phyloP scores from a whole-genome alignment of 192 early-diverging fungal genomes.

The Entomortierella chlamydospora region DNA sequence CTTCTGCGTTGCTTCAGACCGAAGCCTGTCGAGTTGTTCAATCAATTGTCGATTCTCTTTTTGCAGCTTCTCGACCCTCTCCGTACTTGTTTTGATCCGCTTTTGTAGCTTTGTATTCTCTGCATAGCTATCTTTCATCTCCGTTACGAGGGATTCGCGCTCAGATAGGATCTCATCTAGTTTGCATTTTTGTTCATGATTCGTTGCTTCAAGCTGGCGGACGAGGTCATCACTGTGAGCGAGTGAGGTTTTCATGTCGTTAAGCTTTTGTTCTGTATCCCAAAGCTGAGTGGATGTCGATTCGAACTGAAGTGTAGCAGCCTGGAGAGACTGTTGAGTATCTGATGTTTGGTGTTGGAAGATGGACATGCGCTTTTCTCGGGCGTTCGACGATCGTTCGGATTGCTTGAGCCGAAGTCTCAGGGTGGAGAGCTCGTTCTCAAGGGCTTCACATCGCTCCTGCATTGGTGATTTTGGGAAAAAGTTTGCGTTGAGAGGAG shows the following conservation, averaged over 20 bases:
- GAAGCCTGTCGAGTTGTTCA: constrained; percentile 22
- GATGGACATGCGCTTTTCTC: constrained; percentile 39
- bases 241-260: neutral
- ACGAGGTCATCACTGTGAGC: constrained; percentile 2
- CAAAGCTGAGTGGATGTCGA: constrained; percentile 10
- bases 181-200: constrained; percentile 18
- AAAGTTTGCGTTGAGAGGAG: constrained; percentile 18
- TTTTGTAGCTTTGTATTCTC: constrained; percentile 26
- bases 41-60: constrained; percentile 42
- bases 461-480: constrained; percentile 35
- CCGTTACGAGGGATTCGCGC: constrained; percentile 19
- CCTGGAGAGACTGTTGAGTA: constrained; percentile 21
- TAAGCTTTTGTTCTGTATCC: constrained; percentile 15
- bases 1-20: neutral
- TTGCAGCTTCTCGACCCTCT: constrained; percentile 39
- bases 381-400: constrained; percentile 18
- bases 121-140: constrained; percentile 30
- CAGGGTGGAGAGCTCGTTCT: constrained; percentile 29
- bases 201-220: constrained; percentile 11
- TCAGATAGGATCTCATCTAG: constrained; percentile 23
- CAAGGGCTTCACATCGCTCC: constrained; percentile 39
- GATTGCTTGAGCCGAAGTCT: constrained; percentile 24
- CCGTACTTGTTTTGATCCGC: constrained; percentile 14
- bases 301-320: constrained; percentile 24
- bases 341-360: constrained; percentile 36